Evolutionary conservation across 768 basidiomycete species (phyloP).

Genomic region (Calocybe gangraenosa): DNA sequence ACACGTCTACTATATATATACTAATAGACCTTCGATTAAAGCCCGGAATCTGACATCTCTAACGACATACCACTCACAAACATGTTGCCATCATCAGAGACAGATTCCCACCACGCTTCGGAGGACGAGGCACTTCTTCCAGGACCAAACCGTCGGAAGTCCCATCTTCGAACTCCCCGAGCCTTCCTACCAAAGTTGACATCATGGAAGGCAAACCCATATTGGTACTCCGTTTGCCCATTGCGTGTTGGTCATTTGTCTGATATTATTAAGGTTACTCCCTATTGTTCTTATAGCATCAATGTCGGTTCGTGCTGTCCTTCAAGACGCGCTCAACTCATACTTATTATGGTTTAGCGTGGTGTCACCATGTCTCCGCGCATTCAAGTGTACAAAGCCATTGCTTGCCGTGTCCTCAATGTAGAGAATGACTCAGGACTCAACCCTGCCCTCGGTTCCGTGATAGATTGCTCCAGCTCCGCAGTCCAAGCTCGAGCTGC

Average conservation of each 20-base stretch:
- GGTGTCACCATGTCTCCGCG: conserved; percentile 78
- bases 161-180: conserved; percentile 8
- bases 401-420: conserved; percentile 59
- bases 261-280: conserved; percentile 49
- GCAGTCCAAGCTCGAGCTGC: conserved; percentile 68
- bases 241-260: neutral
- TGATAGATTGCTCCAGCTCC: conserved; percentile 33
- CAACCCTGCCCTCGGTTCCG: conserved; percentile 9
- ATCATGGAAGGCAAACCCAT: conserved; percentile 36
- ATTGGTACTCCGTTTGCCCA: conserved; percentile 31
- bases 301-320: conserved; percentile 49
- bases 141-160: conserved; percentile 4
- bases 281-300: conserved; percentile 65
- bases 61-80: conserved; percentile 6
- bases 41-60: conserved; percentile 2
- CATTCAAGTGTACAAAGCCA: conserved; percentile 75
- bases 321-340: neutral
- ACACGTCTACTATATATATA: neutral
- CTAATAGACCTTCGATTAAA: neutral
- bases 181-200: conserved; percentile 15
- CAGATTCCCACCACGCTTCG: neutral
- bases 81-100: conserved; percentile 3
- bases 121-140: conserved; percentile 20
- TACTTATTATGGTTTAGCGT: conserved; percentile 40
- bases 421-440: conserved; percentile 17